Evolutionary conservation across 345 rosid genomes (phyloP), one percentile per base, ranked within the genome.

Genomic region (Erodium maritimum): DNA sequence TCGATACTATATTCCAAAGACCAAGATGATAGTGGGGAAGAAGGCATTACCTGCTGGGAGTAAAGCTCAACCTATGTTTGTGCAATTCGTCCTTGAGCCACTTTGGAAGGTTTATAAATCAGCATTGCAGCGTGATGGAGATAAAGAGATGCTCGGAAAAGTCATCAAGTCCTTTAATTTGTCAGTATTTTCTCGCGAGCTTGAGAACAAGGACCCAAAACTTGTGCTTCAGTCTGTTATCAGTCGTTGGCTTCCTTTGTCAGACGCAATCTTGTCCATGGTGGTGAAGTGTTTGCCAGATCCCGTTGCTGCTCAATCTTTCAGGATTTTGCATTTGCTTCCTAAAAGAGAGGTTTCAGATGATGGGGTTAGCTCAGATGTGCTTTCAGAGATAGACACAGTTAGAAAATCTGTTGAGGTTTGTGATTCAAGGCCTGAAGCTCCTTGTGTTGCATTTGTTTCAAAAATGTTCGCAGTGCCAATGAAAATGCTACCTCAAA

Each of bases 391-490:
- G 78, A 86, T 89, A 10, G 75, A 83, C 34, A 75, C 62, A 42
- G 91, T 80, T 56, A 86, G 96, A 65, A 88, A 75, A 63, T 84
- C 93, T 10, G 79, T 91, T 42, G 89, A 81, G 75, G 73, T 52
- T 59, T 91, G 98, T 79, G 83, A 88, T 73, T 75, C 82, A 50
- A 75, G 79, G 57, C 67, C 60, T 5, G 79, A 78, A 23, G 77
- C 86, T 24, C 95, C 95, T 17, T 79, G 84, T 65, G 74, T 86
- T 69, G 89, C 87, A 21, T 91, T 91, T 76, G 91, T 91, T 42
- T 86, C 95, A 10, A 91, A 91, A 76, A 91, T 91, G 98, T 91
- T 88, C 75, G 95, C 95, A 54, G 60, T 91, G 23, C 87, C 95
- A 14, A 65, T 78, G 64, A 88, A 91, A 65, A 69, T 86, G 88